Conservation (phyloP, 2,329 filamentous ascomycete genomes). For the Phialocephala sp. region DNA sequence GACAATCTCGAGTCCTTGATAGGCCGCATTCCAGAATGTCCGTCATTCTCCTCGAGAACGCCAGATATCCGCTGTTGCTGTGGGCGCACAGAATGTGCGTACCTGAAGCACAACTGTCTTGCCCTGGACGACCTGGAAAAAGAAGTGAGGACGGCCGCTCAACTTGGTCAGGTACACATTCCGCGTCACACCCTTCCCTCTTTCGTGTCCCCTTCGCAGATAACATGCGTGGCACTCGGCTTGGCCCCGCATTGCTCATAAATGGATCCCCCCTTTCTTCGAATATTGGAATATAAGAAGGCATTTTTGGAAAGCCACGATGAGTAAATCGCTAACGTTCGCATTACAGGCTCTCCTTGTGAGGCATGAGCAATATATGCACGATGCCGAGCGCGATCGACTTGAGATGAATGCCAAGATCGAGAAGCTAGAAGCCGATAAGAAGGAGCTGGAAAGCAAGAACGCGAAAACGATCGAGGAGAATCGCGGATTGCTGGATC, state of each 20-base stretch:
- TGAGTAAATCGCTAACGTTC: slow-evolving; percentile 66
- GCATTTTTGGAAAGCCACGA: slow-evolving; percentile 22
- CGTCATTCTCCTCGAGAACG: slow-evolving; percentile 21
- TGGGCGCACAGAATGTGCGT: slow-evolving; percentile 78
- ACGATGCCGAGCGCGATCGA: slow-evolving; percentile 87
- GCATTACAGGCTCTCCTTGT: slow-evolving; percentile 83
- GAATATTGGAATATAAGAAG: slow-evolving; percentile 4
- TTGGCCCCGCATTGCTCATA: slow-evolving; percentile 10
- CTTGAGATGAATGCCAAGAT: slow-evolving; percentile 74
- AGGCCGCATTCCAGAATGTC: slow-evolving; percentile 36
- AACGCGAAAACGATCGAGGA: slow-evolving; percentile 83
- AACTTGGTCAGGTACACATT: slow-evolving; percentile 85
- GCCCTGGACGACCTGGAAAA: slow-evolving; percentile 83
- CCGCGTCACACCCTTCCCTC: slow-evolving; percentile 36
- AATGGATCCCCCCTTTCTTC: slow-evolving; percentile 4
- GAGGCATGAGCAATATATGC: slow-evolving; percentile 93
- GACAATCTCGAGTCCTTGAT: slow-evolving; percentile 35
- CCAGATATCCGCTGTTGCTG: slow-evolving; percentile 73
- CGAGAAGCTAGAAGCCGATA: slow-evolving; percentile 75
- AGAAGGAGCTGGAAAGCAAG: slow-evolving; percentile 73
- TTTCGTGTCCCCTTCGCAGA: slow-evolving; percentile 18
- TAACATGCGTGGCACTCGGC: slow-evolving; percentile 8
- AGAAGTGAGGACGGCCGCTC: slow-evolving; percentile 84
- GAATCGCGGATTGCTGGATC: slow-evolving; percentile 80
- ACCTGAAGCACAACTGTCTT: slow-evolving; percentile 79